A percentile compares a stretch with the other conserved stretches of the same genome.
Evolutionary conservation across 371 early-diverging fungal species (phyloP).

Genomic region (Rhizopus delemar): DNA sequence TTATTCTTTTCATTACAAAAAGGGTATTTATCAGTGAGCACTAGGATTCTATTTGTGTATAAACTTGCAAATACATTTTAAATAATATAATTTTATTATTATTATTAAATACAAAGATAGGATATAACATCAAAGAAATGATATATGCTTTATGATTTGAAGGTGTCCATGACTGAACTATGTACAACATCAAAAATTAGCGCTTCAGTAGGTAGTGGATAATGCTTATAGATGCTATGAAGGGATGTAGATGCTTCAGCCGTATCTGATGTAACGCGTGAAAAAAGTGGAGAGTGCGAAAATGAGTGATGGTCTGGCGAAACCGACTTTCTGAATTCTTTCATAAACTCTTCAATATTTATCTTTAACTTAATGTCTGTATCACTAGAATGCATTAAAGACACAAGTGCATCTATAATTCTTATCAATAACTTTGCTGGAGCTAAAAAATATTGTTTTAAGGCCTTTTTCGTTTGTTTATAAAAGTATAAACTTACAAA

Average conservation of each 20-base stretch:
- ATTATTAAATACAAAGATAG: too few species aligned
- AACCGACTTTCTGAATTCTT: background rate
- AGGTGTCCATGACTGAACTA: background rate
- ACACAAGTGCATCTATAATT: slow-evolving; percentile 18
- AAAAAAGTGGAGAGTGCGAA: slow-evolving; percentile 5
- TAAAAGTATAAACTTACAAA: slow-evolving; percentile 15
- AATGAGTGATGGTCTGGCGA: slow-evolving; percentile 15
- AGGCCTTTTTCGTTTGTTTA: background rate
- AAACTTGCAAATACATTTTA: too few species aligned
- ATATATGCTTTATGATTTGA: background rate
- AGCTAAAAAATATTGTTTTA: slow-evolving; percentile 3
- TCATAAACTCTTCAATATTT: slow-evolving; percentile 15
- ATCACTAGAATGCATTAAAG: slow-evolving; percentile 1
- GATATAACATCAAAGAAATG: too few species aligned
- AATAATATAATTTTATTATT: too few species aligned
- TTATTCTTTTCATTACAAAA: too few species aligned
- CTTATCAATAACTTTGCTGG: slow-evolving; percentile 11
- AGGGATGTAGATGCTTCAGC: background rate
- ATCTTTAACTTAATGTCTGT: background rate
- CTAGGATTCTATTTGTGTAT: too few species aligned
- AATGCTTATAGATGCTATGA: slow-evolving; percentile 17
- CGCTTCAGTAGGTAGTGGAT: slow-evolving; percentile 21
- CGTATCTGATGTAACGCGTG: background rate
- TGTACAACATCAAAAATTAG: slow-evolving; percentile 19
- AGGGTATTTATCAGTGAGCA: too few species aligned